These are phyloP conservation scores for Scalesia atractyloides DNA, from an alignment of 129 eudicot species.

Conservation along the genomic window DNA sequence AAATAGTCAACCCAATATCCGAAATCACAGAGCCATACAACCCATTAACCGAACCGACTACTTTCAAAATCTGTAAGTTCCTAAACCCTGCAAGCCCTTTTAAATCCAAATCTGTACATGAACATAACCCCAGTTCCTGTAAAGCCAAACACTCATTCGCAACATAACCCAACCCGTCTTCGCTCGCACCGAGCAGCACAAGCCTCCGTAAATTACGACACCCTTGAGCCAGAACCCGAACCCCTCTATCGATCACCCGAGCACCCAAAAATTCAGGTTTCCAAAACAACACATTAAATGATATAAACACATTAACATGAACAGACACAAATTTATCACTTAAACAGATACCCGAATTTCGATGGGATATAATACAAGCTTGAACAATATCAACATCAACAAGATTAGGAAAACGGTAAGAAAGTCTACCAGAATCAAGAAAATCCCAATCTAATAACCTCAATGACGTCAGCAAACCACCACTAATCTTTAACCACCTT, in stretches of 20 bases:
- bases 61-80: slow-evolving; percentile 79
- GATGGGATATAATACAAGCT: slow-evolving; percentile 50
- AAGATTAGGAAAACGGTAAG: slow-evolving; percentile 69
- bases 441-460: slow-evolving; percentile 84
- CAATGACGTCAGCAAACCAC: slow-evolving; percentile 50
- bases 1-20: slow-evolving; percentile 86
- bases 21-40: slow-evolving; percentile 69
- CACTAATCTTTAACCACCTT: slow-evolving; percentile 60
- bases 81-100: slow-evolving; percentile 49
- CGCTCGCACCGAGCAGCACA: slow-evolving; percentile 56
- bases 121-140: slow-evolving; percentile 80
- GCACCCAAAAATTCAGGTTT: slow-evolving; percentile 51
- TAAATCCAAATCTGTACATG: slow-evolving; percentile 52
- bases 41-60: slow-evolving; percentile 63
- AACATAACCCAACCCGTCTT: slow-evolving; percentile 51
- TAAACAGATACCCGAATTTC: slow-evolving; percentile 63
- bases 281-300: slow-evolving; percentile 35
- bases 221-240: slow-evolving; percentile 61
- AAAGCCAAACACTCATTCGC: slow-evolving; percentile 63
- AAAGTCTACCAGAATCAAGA: slow-evolving; percentile 76
- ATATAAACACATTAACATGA: slow-evolving; percentile 39
- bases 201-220: slow-evolving; percentile 62
- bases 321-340: slow-evolving; percentile 53
- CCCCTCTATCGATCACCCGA: slow-evolving; percentile 57
- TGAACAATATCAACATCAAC: slow-evolving; percentile 56